Base-by-base conservation (phyloP, 192 early-diverging fungal species). In the Entomortierella beljakovae region DNA sequence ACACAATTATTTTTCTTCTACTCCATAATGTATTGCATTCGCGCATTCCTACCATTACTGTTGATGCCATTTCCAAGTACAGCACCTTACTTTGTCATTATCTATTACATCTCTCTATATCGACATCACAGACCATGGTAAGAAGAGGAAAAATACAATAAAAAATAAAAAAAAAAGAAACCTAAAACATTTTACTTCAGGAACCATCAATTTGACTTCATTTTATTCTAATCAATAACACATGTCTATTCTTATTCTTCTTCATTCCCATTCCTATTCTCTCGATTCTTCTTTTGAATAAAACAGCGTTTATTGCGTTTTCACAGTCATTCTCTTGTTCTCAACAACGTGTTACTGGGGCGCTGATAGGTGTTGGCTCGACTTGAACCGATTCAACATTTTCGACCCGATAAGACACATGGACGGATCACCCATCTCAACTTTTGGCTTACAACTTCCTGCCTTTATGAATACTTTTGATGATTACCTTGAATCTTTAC, bases 341-440 rank as follows among this genome's bases (percentile, higher is more conserved):
- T 85, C 83, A 0, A 85, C 86, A 13, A 89, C 88, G 8, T 89
- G 88, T 57, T 89, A 87, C 59, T 89, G 88, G 88, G 88, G 88
- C 35, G 81, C 85, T 32, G 88, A 85, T 33, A 83, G 88, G 52
- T 89, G 88, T 66, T 89, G 88, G 88, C 33, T 89, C 23, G 82
- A 84, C 48, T 60, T 86, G 38, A 87, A 87, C 60, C 50, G 79
- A 16, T 69, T 69, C 18, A 51, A 64, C 22, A 50, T 77, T 18
- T 77, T 77, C 35, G 66, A 59, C 37, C 65, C 74, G 3, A 64
- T 77, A 55, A 34, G 71, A 32, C 62, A 74, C 48, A 49, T 43
- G 46, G 71, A 74, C 46, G 71, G 71, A 23, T 63, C 74, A 0
- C 66, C 65, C 0, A 77, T 31, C 20, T 77, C 74, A 1, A 77